Evolutionary conservation across 1,284 basidiomycete species (phyloP).

Genomic region (Cutaneotrichosporon cutaneum): DNA sequence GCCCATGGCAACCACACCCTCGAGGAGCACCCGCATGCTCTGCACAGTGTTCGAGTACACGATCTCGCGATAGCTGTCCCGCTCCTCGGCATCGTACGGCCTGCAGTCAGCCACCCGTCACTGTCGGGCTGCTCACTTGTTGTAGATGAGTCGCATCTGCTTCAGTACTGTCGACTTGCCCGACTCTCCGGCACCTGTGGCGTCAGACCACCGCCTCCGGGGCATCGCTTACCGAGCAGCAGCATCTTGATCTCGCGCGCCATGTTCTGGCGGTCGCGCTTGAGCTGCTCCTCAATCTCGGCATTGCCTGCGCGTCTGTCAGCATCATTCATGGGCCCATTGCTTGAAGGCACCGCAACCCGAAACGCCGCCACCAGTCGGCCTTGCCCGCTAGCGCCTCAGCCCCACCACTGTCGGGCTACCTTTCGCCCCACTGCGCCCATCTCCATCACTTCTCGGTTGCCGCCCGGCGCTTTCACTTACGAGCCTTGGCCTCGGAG

Average conservation of each 20-base stretch:
- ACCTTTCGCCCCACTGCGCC: neutral
- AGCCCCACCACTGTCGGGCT: neutral
- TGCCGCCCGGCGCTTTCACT: conserved; percentile 23
- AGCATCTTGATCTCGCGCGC: conserved; percentile 85
- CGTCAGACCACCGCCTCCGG: neutral
- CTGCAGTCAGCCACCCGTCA: conserved; percentile 30
- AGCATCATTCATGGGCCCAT: neutral
- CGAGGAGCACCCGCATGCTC: conserved; percentile 92
- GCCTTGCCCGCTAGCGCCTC: neutral
- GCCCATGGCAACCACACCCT: conserved; percentile 77
- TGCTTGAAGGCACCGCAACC: neutral
- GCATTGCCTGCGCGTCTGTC: conserved; percentile 62
- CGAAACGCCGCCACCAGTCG: neutral
- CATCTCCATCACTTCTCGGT: neutral
- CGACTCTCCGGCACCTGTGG: conserved; percentile 74
- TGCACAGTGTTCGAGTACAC: conserved; percentile 96
- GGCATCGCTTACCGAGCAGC: conserved; percentile 61
- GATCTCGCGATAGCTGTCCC: conserved; percentile 95
- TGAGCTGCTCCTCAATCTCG: conserved; percentile 94
- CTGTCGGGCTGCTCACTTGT: conserved; percentile 41
- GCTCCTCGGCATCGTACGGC: conserved; percentile 84
- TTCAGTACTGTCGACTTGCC: conserved; percentile 88
- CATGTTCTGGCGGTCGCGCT: conserved; percentile 83
- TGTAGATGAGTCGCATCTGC: conserved; percentile 95
- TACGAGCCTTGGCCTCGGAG: conserved; percentile 51